Evolutionary conservation across 2,329 filamentous ascomycete species (phyloP).

Genomic region (Plectosphaerella cucumerina): DNA sequence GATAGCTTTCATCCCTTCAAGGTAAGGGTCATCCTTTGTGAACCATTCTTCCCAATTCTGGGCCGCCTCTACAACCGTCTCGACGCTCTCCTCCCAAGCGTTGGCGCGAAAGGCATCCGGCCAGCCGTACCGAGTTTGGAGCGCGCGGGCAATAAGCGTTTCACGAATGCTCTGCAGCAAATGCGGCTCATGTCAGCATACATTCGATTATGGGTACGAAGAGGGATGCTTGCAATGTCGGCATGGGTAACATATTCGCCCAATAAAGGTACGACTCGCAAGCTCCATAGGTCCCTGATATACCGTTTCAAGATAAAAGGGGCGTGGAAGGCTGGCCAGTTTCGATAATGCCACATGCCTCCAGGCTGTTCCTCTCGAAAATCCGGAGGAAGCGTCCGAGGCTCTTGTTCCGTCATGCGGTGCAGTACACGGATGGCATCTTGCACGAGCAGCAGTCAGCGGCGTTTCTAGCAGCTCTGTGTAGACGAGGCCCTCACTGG

Average conservation of each 20-base stretch:
- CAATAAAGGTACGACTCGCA: neutral
- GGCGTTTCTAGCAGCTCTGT: neutral
- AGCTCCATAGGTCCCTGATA: neutral
- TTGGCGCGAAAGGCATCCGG: neutral
- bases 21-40: too few relatives aligned
- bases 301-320: neutral
- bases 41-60: too few relatives aligned
- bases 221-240: neutral
- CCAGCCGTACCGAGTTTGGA: neutral
- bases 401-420: neutral
- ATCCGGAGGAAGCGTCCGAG: neutral
- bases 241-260: neutral
- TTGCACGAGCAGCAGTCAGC: neutral
- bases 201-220: neutral
- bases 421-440: neutral
- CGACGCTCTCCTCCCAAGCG: neutral
- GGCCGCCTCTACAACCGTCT: too few relatives aligned
- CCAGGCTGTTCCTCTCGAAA: neutral
- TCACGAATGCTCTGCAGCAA: neutral
- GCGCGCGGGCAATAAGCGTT: neutral
- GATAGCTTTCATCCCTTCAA: too few relatives aligned
- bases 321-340: neutral
- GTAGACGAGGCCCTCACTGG: neutral
- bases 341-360: neutral
- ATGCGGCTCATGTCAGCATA: neutral